These are phyloP conservation scores for Trametes elegans DNA, from an alignment of 768 basidiomycete species.

Conservation along the genomic window DNA sequence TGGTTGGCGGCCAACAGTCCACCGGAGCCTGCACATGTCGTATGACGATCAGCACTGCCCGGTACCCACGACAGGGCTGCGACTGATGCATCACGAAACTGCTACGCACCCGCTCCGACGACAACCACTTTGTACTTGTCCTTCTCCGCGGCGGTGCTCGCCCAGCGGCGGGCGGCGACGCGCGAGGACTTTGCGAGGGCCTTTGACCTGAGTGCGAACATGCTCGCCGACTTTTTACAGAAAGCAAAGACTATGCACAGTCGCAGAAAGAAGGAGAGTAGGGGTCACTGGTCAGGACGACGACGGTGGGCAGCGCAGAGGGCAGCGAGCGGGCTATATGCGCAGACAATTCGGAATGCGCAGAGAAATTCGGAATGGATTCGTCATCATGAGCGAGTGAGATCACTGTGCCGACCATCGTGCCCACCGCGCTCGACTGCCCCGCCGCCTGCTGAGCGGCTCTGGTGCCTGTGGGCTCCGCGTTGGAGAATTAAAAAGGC, in stretches of 20 bases:
- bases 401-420: not conserved
- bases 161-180: slow-evolving; percentile 23
- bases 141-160: slow-evolving; percentile 38
- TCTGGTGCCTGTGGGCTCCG: too few species aligned
- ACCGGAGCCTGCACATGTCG: slow-evolving; percentile 58
- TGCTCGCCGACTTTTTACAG: not conserved
- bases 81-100: slow-evolving; percentile 3
- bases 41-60: slow-evolving; percentile 1
- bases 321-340: slow-evolving; percentile 3
- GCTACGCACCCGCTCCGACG: slow-evolving; percentile 75
- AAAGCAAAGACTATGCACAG: not conserved
- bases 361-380: not conserved
- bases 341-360: slow-evolving; percentile 18
- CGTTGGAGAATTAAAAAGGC: too few species aligned
- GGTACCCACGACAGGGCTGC: not conserved
- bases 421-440: not conserved
- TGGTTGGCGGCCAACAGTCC: slow-evolving; percentile 86
- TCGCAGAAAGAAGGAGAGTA: not conserved
- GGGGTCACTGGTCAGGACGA: not conserved
- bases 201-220: slow-evolving; percentile 21
- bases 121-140: slow-evolving; percentile 81
- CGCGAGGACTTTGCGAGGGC: slow-evolving; percentile 17
- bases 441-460: not conserved
- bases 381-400: slow-evolving; percentile 7
- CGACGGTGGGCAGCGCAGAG: not conserved